Evolutionary conservation across 2,329 filamentous ascomycete genomes (phyloP).

Genomic region (Boeremia lycopersici): DNA sequence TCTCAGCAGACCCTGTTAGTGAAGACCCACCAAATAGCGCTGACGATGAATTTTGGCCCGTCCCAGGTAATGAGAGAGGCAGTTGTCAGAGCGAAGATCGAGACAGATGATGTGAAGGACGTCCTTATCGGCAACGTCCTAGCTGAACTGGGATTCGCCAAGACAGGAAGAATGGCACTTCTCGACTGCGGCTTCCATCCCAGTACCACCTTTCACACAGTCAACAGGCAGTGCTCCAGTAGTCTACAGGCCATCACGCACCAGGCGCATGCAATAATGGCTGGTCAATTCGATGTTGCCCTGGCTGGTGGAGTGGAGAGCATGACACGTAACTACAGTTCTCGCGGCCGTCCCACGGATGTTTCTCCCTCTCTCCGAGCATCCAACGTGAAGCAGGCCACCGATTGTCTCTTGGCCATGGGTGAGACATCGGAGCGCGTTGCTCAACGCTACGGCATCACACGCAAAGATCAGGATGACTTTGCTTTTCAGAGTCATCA

Average conservation of each 20-base stretch:
- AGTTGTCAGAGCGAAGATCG: conserved; percentile 24
- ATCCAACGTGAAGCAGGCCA: conserved; percentile 73
- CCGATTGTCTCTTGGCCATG: conserved; percentile 92
- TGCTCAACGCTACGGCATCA: conserved; percentile 81
- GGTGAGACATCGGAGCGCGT: conserved; percentile 99
- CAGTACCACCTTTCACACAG: conserved; percentile 77
- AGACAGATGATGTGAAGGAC: conserved; percentile 33
- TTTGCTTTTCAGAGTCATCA: conserved; percentile 88
- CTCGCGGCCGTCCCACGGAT: conserved; percentile 71
- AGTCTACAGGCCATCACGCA: conserved; percentile 94
- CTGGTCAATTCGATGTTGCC: conserved; percentile 82
- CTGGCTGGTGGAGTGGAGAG: conserved; percentile 86
- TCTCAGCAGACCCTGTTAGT: not conserved
- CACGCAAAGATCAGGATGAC: conserved; percentile 78
- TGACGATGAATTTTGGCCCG: not conserved
- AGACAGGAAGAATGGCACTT: conserved; percentile 85
- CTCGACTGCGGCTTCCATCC: conserved; percentile 93
- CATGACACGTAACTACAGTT: conserved; percentile 88
- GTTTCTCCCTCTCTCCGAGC: conserved; percentile 78
- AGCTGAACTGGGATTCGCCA: conserved; percentile 82
- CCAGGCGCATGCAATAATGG: conserved; percentile 83
- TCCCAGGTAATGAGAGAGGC: conserved; percentile 25
- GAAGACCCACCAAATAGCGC: conserved; percentile 1
- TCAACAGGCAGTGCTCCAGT: conserved; percentile 97
- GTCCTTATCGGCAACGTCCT: conserved; percentile 70